phyloP scores from a whole-genome alignment of 257 asterid species.

The Rauvolfia tetraphylla region DNA sequence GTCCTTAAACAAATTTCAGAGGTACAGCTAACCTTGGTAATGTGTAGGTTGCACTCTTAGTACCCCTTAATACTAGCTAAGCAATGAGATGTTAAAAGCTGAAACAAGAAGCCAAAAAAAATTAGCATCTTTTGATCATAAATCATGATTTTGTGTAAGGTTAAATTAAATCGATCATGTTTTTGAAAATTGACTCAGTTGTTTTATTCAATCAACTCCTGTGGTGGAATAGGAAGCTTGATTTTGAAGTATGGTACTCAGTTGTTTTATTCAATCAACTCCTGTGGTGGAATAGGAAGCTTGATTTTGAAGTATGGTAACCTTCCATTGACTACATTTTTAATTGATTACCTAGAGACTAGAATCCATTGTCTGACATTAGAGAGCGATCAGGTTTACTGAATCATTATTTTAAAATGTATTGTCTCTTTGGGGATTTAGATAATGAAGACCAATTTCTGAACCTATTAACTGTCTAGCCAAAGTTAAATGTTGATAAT shows the following conservation, averaged over 20 bases:
- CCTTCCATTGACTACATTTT: too few relatives aligned
- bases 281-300: background rate
- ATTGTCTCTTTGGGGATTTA: background rate
- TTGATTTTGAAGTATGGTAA: background rate
- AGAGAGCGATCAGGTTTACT: too few relatives aligned
- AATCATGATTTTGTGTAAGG: background rate
- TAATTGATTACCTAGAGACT: background rate
- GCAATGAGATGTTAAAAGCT: background rate
- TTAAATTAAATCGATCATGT: too few relatives aligned
- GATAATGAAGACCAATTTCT: background rate
- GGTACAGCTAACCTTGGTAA: background rate
- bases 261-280: too few relatives aligned
- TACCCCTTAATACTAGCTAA: background rate
- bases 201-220: too few relatives aligned
- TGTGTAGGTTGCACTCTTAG: background rate
- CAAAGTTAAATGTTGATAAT: background rate
- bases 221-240: background rate
- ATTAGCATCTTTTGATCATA: background rate
- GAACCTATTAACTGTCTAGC: background rate
- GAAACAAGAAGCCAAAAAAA: background rate
- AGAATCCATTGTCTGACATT: background rate
- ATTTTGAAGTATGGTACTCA: background rate
- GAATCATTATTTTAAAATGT: too few relatives aligned
- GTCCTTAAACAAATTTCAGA: background rate
- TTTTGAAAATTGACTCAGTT: too few relatives aligned